Conservation (phyloP, 1,284 basidiomycete genomes). For the Cutaneotrichosporon sp. region DNA sequence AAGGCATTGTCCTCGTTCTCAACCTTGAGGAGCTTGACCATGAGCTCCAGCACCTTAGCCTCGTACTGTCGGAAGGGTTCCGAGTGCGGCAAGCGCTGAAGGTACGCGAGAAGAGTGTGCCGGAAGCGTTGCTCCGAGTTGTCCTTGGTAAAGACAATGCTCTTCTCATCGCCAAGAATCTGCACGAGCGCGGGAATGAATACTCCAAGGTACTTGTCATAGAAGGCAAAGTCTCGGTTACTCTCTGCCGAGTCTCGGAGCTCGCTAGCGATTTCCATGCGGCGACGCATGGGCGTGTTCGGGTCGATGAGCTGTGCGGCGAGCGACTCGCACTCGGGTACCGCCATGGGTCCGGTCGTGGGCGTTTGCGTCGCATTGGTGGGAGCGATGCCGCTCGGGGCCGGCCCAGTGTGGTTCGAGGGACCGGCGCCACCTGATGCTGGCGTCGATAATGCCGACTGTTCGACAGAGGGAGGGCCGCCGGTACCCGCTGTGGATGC, state of each 20-base stretch:
- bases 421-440: slow-evolving; percentile 16
- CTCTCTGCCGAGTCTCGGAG: slow-evolving; percentile 84
- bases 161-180: slow-evolving; percentile 72
- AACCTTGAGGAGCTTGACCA: slow-evolving; percentile 77
- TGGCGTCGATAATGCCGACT: slow-evolving; percentile 35
- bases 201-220: slow-evolving; percentile 61
- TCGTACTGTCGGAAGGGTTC: slow-evolving; percentile 75
- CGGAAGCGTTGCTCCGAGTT: slow-evolving; percentile 77
- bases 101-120: slow-evolving; percentile 77
- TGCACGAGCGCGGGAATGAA: slow-evolving; percentile 75
- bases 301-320: slow-evolving; percentile 44
- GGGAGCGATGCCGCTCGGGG: slow-evolving; percentile 8
- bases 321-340: slow-evolving; percentile 47
- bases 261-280: slow-evolving; percentile 62
- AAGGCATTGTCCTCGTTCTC: slow-evolving; percentile 98
- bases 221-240: slow-evolving; percentile 72
- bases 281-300: slow-evolving; percentile 26
- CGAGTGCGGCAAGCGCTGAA: slow-evolving; percentile 81
- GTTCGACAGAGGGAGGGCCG: slow-evolving; percentile 31
- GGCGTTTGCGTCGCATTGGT: slow-evolving; percentile 12
- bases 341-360: slow-evolving; percentile 40
- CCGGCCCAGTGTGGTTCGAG: neutral
- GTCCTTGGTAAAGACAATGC: slow-evolving; percentile 70
- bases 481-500: slow-evolving; percentile 32
- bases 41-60: slow-evolving; percentile 65